phyloP scores from a whole-genome alignment of 768 basidiomycete genomes.

The Chiua virens region DNA sequence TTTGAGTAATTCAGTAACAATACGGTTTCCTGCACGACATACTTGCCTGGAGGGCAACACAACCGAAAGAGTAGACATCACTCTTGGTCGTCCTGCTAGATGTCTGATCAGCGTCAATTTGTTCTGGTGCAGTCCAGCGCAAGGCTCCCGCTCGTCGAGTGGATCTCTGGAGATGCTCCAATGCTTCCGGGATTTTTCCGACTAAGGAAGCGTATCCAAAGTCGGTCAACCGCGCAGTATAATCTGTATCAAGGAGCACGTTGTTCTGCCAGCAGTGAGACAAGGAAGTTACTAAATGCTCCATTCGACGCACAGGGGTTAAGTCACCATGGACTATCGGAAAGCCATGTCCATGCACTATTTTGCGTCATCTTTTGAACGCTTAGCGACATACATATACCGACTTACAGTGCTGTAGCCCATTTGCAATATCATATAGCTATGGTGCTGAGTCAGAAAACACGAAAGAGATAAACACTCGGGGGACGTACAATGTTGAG shows the following conservation, averaged over 20 bases:
- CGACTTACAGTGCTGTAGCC: neutral
- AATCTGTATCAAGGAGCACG: constrained; percentile 3
- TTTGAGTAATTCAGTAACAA: neutral
- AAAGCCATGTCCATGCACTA: neutral
- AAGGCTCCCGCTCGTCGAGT: constrained; percentile 37
- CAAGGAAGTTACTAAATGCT: neutral
- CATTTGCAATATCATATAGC: neutral
- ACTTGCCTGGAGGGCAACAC: constrained; percentile 28
- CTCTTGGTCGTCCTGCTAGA: neutral
- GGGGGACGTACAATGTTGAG: neutral
- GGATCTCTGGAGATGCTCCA: constrained; percentile 3
- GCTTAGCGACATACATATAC: neutral
- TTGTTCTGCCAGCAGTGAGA: neutral
- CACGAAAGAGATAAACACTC: neutral
- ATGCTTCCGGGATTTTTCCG: neutral
- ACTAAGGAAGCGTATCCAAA: constrained; percentile 38
- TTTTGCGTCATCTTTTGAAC: neutral
- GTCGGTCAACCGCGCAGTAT: constrained; percentile 41
- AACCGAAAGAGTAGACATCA: constrained; percentile 10
- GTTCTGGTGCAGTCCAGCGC: constrained; percentile 43
- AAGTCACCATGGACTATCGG: constrained; percentile 1
- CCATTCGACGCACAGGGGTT: neutral
- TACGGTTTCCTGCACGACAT: neutral
- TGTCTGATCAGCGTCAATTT: constrained; percentile 9
- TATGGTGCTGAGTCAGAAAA: neutral